Conservation (phyloP, 2,329 filamentous ascomycete species). For the Arthrinium phaeospermum region DNA sequence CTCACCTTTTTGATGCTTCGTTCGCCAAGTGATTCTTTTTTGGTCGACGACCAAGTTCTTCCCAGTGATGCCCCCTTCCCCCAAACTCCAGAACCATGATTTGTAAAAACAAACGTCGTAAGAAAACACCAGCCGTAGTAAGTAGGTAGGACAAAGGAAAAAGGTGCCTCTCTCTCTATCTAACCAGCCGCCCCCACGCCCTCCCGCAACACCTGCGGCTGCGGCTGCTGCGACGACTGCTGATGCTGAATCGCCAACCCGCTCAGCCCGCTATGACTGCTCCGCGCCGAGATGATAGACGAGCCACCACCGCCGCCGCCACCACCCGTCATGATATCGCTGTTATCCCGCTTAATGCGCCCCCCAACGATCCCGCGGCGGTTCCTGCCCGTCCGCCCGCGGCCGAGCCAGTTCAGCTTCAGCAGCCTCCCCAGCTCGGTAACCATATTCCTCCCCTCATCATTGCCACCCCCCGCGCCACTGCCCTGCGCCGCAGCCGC, state of each 20-base stretch:
- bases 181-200: conserved; percentile 34
- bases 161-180: not conserved
- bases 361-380: conserved; percentile 86
- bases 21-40: not conserved
- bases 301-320: not conserved
- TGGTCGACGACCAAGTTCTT: not conserved
- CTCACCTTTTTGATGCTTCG: not conserved
- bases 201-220: conserved; percentile 28
- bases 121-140: not conserved
- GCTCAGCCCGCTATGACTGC: conserved; percentile 7
- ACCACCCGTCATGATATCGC: not conserved
- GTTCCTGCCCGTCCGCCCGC: conserved; percentile 88
- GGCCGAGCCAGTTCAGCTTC: conserved; percentile 95
- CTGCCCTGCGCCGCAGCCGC: conserved; percentile 37
- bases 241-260: conserved; percentile 17
- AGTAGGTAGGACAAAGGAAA: not conserved
- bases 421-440: conserved; percentile 84
- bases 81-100: not conserved
- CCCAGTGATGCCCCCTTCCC: not conserved
- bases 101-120: not conserved
- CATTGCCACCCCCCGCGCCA: conserved; percentile 46
- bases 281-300: not conserved
- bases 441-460: conserved; percentile 78
- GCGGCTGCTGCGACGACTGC: not conserved
- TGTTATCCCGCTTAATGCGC: conserved; percentile 51